Evolutionary conservation across 371 early-diverging fungal genomes (phyloP).

Genomic region (Massospora cicadina): DNA sequence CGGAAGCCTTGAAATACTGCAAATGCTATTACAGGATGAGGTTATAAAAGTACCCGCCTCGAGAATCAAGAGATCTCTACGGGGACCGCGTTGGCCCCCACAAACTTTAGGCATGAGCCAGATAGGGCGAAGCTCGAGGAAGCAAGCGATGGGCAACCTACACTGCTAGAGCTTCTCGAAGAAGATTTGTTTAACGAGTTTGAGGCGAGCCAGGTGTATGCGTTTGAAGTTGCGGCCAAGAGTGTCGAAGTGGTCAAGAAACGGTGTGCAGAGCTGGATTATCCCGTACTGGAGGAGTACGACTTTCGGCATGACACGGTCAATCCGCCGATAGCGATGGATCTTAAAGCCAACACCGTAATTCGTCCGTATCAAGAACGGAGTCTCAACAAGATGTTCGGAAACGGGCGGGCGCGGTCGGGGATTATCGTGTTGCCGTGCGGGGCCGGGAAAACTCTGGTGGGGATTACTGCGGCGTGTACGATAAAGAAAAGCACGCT

Average conservation of each 20-base stretch:
- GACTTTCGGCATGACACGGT: slow-evolving; percentile 90
- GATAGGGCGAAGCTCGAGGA: too few relatives aligned
- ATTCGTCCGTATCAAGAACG: slow-evolving; percentile 99
- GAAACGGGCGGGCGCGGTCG: slow-evolving; percentile 91
- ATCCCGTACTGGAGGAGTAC: slow-evolving; percentile 98
- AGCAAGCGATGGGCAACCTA: slow-evolving; percentile 17
- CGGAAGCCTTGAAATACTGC: slow-evolving; percentile 65
- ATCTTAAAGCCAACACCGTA: slow-evolving; percentile 88
- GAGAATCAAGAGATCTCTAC: slow-evolving; percentile 17
- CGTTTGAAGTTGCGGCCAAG: slow-evolving; percentile 71
- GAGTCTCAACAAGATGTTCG: slow-evolving; percentile 98
- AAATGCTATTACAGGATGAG: slow-evolving; percentile 64
- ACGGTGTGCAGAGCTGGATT: slow-evolving; percentile 89
- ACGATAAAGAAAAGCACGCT: slow-evolving; percentile 94
- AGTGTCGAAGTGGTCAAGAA: slow-evolving; percentile 81
- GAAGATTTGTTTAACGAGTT: slow-evolving; percentile 37
- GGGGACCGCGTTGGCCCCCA: slow-evolving; percentile 9
- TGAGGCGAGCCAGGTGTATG: slow-evolving; percentile 49
- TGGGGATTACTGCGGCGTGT: slow-evolving; percentile 98
- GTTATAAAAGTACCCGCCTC: slow-evolving; percentile 52
- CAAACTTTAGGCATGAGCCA: too few relatives aligned
- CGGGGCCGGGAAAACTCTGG: slow-evolving; percentile 99
- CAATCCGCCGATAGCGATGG: slow-evolving; percentile 81
- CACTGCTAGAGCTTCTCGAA: slow-evolving; percentile 14
- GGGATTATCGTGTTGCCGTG: slow-evolving; percentile 99